Evolutionary conservation across 2,329 filamentous ascomycete species (phyloP).

Genomic region (Monosporascus sp.): DNA sequence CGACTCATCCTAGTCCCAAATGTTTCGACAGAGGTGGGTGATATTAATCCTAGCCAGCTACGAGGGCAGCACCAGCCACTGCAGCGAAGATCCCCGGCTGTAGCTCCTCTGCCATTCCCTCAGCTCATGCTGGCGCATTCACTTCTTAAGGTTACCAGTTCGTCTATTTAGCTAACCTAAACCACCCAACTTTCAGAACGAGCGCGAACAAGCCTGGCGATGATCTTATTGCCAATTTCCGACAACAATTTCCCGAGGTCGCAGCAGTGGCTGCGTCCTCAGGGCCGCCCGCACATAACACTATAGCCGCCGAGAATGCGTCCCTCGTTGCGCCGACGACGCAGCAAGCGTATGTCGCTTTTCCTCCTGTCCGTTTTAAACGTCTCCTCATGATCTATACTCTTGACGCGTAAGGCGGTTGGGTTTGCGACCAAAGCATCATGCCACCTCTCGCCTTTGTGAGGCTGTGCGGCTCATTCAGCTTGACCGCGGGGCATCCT

Average conservation of each 20-base stretch:
- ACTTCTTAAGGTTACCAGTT: neutral
- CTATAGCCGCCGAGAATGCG: constrained; percentile 28
- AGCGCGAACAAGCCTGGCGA: constrained; percentile 82
- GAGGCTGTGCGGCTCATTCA: constrained; percentile 20
- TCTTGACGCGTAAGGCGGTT: too few relatives aligned
- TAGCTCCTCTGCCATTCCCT: constrained; percentile 2
- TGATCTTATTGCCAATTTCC: constrained; percentile 79
- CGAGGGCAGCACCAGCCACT: neutral
- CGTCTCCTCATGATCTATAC: neutral
- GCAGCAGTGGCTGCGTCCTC: constrained; percentile 44
- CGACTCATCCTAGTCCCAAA: constrained; percentile 17
- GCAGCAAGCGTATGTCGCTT: constrained; percentile 23
- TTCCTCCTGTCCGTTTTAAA: neutral
- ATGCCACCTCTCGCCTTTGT: neutral
- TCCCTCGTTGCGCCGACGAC: constrained; percentile 18
- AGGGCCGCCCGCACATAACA: constrained; percentile 36
- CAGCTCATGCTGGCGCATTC: constrained; percentile 1
- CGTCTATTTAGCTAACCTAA: constrained; percentile 10
- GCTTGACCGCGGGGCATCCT: constrained; percentile 22
- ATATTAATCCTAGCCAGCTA: constrained; percentile 2
- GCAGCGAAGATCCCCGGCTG: constrained; percentile 1
- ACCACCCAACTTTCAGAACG: constrained; percentile 44
- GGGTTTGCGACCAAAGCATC: neutral
- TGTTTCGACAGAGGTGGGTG: constrained; percentile 29
- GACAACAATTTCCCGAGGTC: constrained; percentile 75